Evolutionary conservation across 148 eudicot species (phyloP).

Genomic region (Arbutus unedo): DNA sequence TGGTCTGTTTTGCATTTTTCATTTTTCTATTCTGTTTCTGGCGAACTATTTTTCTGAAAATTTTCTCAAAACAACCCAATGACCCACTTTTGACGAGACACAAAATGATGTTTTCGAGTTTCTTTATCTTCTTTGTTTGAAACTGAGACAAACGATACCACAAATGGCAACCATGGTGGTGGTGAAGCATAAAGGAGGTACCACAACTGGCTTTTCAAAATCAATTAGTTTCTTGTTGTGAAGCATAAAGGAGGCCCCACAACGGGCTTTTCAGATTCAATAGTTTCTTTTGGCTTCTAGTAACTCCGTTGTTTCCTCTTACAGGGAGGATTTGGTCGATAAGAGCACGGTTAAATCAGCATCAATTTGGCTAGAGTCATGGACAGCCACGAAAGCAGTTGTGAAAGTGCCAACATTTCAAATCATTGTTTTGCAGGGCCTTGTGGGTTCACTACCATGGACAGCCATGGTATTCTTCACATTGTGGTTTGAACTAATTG

Average conservation of each 20-base stretch:
- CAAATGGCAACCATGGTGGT: no score
- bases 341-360: constrained; percentile 33
- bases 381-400: constrained; percentile 72
- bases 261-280: neutral
- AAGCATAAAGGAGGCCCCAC: neutral
- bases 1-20: neutral
- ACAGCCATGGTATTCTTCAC: constrained; percentile 96
- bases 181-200: neutral
- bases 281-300: neutral
- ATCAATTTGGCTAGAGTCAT: constrained; percentile 74
- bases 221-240: neutral
- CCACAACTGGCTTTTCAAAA: neutral
- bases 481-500: constrained; percentile 90
- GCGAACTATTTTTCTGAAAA: neutral
- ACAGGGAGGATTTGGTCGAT: constrained; percentile 54
- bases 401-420: constrained; percentile 74
- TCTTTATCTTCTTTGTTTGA: neutral
- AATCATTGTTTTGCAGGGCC: constrained; percentile 90
- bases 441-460: constrained; percentile 94
- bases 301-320: constrained; percentile 4
- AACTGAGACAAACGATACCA: neutral
- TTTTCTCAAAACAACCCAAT: neutral
- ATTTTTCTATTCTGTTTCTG: neutral
- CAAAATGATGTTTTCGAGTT: neutral
- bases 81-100: neutral